Conservation (phyloP, 768 basidiomycete species). For the Inosperma sp. region DNA sequence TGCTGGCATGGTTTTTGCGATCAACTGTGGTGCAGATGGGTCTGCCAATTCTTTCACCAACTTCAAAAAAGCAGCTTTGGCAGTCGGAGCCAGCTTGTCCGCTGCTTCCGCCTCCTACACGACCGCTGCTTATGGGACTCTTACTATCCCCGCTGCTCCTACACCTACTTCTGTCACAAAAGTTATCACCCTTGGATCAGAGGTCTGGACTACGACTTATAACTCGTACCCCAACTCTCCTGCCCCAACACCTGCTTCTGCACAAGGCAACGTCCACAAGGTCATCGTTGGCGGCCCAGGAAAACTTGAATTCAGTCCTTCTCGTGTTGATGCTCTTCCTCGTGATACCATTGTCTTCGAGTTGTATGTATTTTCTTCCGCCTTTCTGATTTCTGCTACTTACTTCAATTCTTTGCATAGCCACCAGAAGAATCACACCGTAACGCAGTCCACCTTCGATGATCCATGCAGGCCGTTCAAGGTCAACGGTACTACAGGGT, state of each 20-base stretch:
- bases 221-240: conserved; percentile 52
- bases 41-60: conserved; percentile 55
- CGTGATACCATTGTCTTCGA: conserved; percentile 56
- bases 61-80: conserved; percentile 56
- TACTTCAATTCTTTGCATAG: conserved; percentile 25
- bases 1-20: conserved; percentile 61
- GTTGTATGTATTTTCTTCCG: conserved; percentile 39
- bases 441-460: conserved; percentile 58
- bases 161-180: conserved; percentile 39
- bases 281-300: conserved; percentile 53
- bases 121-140: conserved; percentile 48
- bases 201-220: conserved; percentile 56
- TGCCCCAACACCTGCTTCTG: conserved; percentile 47
- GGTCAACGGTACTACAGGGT: conserved; percentile 35
- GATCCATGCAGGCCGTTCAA: conserved; percentile 50
- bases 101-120: conserved; percentile 21
- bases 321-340: conserved; percentile 44
- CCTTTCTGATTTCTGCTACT: neutral
- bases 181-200: conserved; percentile 39
- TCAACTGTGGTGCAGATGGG: conserved; percentile 56
- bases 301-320: conserved; percentile 47
- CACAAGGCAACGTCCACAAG: conserved; percentile 43
- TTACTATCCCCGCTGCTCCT: conserved; percentile 50
- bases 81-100: conserved; percentile 46
- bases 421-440: conserved; percentile 65